Conservation (phyloP, 208 protist species). For the Leishmania braziliensis region DNA sequence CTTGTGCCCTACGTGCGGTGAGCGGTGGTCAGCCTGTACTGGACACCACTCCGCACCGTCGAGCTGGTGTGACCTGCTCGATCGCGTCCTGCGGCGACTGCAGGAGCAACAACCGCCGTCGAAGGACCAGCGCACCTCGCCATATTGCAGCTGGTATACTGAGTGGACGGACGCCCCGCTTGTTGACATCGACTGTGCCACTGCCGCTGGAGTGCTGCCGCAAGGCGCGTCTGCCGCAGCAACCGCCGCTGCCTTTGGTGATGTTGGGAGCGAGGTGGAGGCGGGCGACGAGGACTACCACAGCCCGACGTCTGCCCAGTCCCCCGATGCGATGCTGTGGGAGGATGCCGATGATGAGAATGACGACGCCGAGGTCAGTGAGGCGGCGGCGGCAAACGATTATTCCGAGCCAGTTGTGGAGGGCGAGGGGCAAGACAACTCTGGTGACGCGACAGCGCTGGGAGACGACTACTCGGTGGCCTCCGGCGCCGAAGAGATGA, state of each 20-base stretch:
- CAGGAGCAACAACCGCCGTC: slow-evolving; percentile 4
- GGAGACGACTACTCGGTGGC: background rate
- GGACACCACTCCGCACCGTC: slow-evolving; percentile 48
- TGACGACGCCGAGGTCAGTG: slow-evolving; percentile 6
- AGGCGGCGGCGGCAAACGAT: background rate
- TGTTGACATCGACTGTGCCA: background rate
- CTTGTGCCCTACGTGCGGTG: slow-evolving; percentile 68
- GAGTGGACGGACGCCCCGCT: slow-evolving; percentile 37
- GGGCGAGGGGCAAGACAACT: background rate
- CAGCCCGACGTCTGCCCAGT: slow-evolving; percentile 20
- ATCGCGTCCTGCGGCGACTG: slow-evolving; percentile 53
- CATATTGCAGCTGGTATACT: slow-evolving; percentile 62
- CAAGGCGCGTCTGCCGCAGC: background rate
- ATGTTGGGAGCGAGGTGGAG: background rate
- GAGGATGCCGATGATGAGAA: slow-evolving; percentile 32
- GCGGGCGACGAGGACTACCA: slow-evolving; percentile 8
- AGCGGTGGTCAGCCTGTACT: slow-evolving; percentile 61
- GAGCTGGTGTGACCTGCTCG: slow-evolving; percentile 58
- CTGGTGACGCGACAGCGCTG: background rate
- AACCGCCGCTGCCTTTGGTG: background rate
- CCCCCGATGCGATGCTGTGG: slow-evolving; percentile 23
- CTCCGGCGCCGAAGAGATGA: background rate
- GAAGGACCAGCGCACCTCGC: slow-evolving; percentile 28
- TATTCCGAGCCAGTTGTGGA: background rate
- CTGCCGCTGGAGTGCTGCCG: background rate